Evolutionary conservation across 2,329 filamentous ascomycete genomes (phyloP).

Genomic region (Coniella vitis): DNA sequence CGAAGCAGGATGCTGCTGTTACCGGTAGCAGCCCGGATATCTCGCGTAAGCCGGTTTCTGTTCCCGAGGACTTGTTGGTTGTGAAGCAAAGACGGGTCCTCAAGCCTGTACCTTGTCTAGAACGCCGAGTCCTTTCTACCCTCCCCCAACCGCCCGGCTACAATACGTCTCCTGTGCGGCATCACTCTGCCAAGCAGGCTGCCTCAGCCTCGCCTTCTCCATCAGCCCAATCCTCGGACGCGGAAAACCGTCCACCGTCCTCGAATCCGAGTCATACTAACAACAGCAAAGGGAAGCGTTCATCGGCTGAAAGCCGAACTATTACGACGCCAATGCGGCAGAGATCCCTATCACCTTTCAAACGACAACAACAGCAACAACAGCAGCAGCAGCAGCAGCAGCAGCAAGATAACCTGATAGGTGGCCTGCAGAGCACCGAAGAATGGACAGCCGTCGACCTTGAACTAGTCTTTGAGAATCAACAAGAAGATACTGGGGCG

Average conservation of each 20-base stretch:
- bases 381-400: too few species aligned
- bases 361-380: too few species aligned
- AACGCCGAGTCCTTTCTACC: conserved; percentile 12
- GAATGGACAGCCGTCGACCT: conserved; percentile 72
- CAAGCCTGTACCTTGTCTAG: conserved; percentile 23
- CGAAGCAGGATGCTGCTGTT: conserved; percentile 14
- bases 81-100: conserved; percentile 21
- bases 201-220: conserved; percentile 53
- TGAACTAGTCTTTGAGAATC: conserved; percentile 57
- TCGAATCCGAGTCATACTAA: conserved; percentile 50
- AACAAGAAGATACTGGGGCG: conserved; percentile 32
- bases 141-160: conserved; percentile 35
- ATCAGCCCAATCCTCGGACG: conserved; percentile 71
- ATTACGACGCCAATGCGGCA: conserved; percentile 40
- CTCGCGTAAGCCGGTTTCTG: conserved; percentile 9
- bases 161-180: conserved; percentile 36
- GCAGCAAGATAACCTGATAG: conserved; percentile 40
- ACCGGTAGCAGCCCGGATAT: conserved; percentile 13
- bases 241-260: conserved; percentile 72
- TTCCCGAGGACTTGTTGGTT: conserved; percentile 16
- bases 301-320: conserved; percentile 34
- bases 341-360: conserved; percentile 32
- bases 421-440: conserved; percentile 47
- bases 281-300: conserved; percentile 36
- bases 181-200: conserved; percentile 38